Evolutionary conservation across 1,284 basidiomycete species (phyloP).

Genomic region (Inonotus obliquus): DNA sequence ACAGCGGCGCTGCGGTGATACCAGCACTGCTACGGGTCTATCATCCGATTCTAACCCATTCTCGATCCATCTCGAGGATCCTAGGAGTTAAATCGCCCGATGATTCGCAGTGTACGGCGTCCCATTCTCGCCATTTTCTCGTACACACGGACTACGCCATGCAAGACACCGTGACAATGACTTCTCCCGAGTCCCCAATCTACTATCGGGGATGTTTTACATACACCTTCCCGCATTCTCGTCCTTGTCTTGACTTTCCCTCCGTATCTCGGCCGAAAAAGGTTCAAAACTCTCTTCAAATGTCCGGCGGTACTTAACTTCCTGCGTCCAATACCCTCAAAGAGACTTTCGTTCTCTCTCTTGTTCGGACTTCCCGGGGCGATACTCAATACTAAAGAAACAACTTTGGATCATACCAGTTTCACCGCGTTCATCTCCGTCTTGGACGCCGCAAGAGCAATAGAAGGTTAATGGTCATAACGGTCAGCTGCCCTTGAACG

Average conservation of each 20-base stretch:
- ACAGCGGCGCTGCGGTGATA: too few species aligned
- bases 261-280: neutral
- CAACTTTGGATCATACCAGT: too few species aligned
- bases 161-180: neutral
- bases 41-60: neutral
- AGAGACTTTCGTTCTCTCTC: neutral
- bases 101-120: too few species aligned
- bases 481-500: neutral
- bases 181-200: neutral
- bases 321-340: neutral
- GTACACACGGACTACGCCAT: neutral
- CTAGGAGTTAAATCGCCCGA: neutral
- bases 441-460: neutral
- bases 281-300: neutral
- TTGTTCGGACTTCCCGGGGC: neutral
- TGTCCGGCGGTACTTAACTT: too few species aligned
- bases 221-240: neutral
- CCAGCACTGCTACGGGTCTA: too few species aligned
- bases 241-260: neutral
- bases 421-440: too few species aligned
- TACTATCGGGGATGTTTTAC: neutral
- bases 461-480: neutral
- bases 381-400: too few species aligned
- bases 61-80: neutral
- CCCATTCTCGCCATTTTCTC: neutral